Base-by-base conservation (phyloP, 2,329 filamentous ascomycete genomes). In the Huntiella moniliformis region DNA sequence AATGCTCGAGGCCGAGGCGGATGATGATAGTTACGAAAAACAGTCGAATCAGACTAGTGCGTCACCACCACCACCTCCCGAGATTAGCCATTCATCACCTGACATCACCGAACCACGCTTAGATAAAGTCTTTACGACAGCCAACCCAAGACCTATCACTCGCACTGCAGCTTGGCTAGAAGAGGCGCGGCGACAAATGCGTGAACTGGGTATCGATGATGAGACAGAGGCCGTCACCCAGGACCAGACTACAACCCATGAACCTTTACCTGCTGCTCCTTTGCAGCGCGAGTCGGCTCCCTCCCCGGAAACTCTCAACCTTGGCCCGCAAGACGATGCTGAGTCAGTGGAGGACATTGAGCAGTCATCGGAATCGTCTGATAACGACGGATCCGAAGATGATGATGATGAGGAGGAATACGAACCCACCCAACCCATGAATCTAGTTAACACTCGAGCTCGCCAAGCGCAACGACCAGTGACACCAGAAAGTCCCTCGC, bases 61-160 rank as follows among this genome's bases (percentile, higher is more conserved):
- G 5, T 50, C 48, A 10, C 48, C 48, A 17, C 47, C 22, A 16
- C 39, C 40, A 32, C 22, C 44, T 3, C 45, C 45, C 16, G 48
- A 50, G 42, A 42, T 42, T 35, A 44, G 45, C 6, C 48, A 50
- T 37, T 45, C 48, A n/a, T 47, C 45, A 13, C 42, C 48, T 4
- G 37, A 45, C 36, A 36, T 44, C 37, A 36, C 41, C 38, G 22
- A 43, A 41, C 34, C 41, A 39, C 28, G 48, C 28, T 37, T 45
- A 28, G 17, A 50, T 33, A 15, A 42, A 18, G 34, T 42, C 8
- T 42, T 42, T 12, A 34, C 28, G 3, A 4, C 12, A 5, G 31
- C 4, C 12, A 42, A 31, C 11, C 31, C 42, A 32, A 11, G 43
- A 18, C 45, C 33, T 6, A 34, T 38, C 8, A 40, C 40, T n/a